Evolutionary conservation across 116 monocot species (phyloP).

Genomic region (Iris pallida): DNA sequence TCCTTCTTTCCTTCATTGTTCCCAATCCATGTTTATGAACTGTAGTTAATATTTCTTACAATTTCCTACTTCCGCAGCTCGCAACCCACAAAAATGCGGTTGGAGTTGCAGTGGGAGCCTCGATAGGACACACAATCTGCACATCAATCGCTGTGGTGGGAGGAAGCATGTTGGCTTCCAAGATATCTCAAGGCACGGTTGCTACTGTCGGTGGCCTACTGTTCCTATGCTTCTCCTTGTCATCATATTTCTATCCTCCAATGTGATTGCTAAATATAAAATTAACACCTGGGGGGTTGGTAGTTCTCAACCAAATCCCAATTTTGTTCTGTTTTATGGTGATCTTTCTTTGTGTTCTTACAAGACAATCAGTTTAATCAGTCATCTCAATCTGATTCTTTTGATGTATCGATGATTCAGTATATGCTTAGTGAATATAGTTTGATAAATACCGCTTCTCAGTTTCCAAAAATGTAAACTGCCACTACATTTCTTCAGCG

Average conservation of each 20-base stretch:
- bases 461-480: too few species aligned
- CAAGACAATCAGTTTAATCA: background rate
- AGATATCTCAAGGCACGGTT: constrained; percentile 87
- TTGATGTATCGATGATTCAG: background rate
- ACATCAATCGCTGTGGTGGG: constrained; percentile 84
- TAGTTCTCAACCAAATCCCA: background rate
- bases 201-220: constrained; percentile 78
- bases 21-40: too few species aligned
- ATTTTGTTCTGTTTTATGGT: constrained; percentile 3
- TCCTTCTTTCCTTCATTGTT: too few species aligned
- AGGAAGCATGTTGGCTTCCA: constrained; percentile 92
- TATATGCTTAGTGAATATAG: constrained; percentile 3
- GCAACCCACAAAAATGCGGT: constrained; percentile 91
- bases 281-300: background rate
- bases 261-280: constrained; percentile 28
- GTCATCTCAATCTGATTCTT: background rate
- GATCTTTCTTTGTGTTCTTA: background rate
- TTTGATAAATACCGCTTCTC: too few species aligned
- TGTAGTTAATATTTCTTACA: too few species aligned
- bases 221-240: constrained; percentile 79
- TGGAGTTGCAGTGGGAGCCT: constrained; percentile 83
- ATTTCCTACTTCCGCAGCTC: constrained; percentile 37
- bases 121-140: constrained; percentile 72
- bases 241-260: constrained; percentile 92
- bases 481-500: too few species aligned